Percentiles rank a stretch among this genome's conserved stretches.
Evolutionary conservation across 1,139 yeast species (phyloP).

Genomic region (Debaryomyces udenii): DNA sequence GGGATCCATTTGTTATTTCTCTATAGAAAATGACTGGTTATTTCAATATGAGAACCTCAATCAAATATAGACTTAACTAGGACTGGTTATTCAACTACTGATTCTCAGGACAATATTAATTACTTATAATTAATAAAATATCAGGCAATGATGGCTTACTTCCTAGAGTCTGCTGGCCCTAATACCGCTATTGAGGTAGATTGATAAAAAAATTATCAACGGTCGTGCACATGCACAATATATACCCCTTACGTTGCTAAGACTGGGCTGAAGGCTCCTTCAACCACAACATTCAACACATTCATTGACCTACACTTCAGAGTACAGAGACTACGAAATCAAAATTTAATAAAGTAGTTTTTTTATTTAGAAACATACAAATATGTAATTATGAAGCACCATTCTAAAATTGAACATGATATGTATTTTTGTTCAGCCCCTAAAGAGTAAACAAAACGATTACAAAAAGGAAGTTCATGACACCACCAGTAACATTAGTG

Average conservation of each 20-base stretch:
- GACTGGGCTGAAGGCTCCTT: too few species aligned
- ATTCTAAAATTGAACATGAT: neutral
- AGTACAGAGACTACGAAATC: too few species aligned
- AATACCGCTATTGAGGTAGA: slow-evolving; percentile 7
- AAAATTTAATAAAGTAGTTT: too few species aligned
- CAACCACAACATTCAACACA: too few species aligned
- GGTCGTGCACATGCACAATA: neutral
- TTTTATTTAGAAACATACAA: neutral
- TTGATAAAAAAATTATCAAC: slow-evolving; percentile 6
- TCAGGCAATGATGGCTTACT: slow-evolving; percentile 1
- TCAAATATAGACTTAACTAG: neutral
- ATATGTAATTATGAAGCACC: neutral
- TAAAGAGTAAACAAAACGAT: neutral
- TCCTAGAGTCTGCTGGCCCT: slow-evolving; percentile 2
- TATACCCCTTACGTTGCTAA: slow-evolving; percentile 6
- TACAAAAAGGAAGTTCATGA: neutral
- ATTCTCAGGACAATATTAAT: neutral
- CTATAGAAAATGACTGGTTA: slow-evolving; percentile 3
- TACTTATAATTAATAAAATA: slow-evolving; percentile 2
- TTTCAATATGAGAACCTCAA: slow-evolving; percentile 7
- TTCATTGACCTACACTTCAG: slow-evolving; percentile 1
- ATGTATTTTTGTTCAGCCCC: neutral
- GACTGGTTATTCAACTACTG: neutral
- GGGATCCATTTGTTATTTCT: slow-evolving; percentile 14
- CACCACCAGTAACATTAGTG: slow-evolving; percentile 21